phyloP scores from a whole-genome alignment of 768 basidiomycete genomes.

The Boletellus ananiceps region DNA sequence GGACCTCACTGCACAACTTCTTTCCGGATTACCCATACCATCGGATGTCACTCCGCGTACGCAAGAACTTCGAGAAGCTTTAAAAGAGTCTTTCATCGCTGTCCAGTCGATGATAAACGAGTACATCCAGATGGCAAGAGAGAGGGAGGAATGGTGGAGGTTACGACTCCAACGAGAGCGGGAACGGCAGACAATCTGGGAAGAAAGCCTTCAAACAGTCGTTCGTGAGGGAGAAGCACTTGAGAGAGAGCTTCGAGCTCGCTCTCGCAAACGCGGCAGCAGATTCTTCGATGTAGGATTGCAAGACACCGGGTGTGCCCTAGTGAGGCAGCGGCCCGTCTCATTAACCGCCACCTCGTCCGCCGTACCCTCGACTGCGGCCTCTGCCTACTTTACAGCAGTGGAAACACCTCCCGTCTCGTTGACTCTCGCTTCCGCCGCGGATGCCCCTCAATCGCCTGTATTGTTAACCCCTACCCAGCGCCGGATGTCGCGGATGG shows the following conservation, averaged over 20 bases:
- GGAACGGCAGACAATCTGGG: constrained; percentile 71
- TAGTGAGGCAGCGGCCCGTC: constrained; percentile 19
- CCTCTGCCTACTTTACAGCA: constrained; percentile 21
- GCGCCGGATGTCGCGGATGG: constrained; percentile 15
- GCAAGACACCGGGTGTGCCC: constrained; percentile 16
- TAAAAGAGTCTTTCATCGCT: constrained; percentile 55
- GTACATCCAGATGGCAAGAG: constrained; percentile 63
- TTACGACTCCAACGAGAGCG: constrained; percentile 60
- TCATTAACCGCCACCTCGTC: constrained; percentile 11
- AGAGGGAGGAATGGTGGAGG: constrained; percentile 81
- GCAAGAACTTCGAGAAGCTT: constrained; percentile 41
- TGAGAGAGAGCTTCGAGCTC: constrained; percentile 69
- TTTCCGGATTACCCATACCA: constrained; percentile 42
- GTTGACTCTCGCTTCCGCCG: not conserved
- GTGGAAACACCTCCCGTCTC: constrained; percentile 17
- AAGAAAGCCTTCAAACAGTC: constrained; percentile 82
- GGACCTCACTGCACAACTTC: constrained; percentile 66
- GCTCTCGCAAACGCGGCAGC: constrained; percentile 57
- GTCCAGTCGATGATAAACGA: constrained; percentile 60
- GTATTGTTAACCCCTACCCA: constrained; percentile 22
- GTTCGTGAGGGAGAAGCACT: constrained; percentile 81
- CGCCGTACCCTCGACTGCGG: constrained; percentile 15
- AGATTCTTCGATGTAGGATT: constrained; percentile 43
- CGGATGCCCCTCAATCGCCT: constrained; percentile 8
- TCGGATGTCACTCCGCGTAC: constrained; percentile 25